Evolutionary conservation across 768 basidiomycete genomes (phyloP).

Genomic region (Pisolithus microcarpus): DNA sequence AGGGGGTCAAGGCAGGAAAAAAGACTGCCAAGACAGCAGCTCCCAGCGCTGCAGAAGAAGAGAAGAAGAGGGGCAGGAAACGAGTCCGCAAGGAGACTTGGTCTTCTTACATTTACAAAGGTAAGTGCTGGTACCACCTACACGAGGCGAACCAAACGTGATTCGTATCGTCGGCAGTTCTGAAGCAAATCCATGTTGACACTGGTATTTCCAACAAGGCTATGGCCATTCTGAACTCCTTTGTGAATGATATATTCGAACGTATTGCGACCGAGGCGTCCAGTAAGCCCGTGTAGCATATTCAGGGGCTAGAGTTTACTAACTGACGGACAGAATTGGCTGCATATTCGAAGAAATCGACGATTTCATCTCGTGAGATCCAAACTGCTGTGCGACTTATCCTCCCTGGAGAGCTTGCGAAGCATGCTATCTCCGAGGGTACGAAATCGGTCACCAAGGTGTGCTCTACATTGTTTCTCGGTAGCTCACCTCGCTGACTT

Average conservation of each 20-base stretch:
- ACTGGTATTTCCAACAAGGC: slow-evolving; percentile 99
- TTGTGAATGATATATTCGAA: slow-evolving; percentile 93
- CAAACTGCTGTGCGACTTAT: slow-evolving; percentile 96
- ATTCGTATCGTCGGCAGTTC: slow-evolving; percentile 42
- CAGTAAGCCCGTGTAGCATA: slow-evolving; percentile 36
- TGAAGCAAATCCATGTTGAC: slow-evolving; percentile 97
- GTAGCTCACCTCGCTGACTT: slow-evolving; percentile 6
- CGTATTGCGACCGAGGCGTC: slow-evolving; percentile 90
- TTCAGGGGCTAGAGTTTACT: not conserved
- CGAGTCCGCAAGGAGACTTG: slow-evolving; percentile 88
- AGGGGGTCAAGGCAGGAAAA: slow-evolving; percentile 67
- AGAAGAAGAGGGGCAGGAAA: slow-evolving; percentile 84
- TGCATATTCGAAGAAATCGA: slow-evolving; percentile 96
- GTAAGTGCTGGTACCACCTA: slow-evolving; percentile 29
- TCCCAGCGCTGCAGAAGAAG: slow-evolving; percentile 45
- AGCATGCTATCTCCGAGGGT: slow-evolving; percentile 70
- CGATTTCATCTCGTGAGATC: slow-evolving; percentile 97
- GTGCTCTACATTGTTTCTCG: slow-evolving; percentile 14
- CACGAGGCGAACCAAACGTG: not conserved
- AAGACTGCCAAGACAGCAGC: slow-evolving; percentile 56
- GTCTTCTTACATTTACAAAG: slow-evolving; percentile 89
- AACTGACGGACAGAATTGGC: slow-evolving; percentile 66
- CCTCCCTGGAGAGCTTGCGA: slow-evolving; percentile 91
- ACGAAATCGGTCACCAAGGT: slow-evolving; percentile 89
- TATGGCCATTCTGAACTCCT: slow-evolving; percentile 94